These are phyloP conservation scores for Alectoria sarmentosa DNA, from an alignment of 495 filamentous ascomycete genomes.

Conservation along the genomic window DNA sequence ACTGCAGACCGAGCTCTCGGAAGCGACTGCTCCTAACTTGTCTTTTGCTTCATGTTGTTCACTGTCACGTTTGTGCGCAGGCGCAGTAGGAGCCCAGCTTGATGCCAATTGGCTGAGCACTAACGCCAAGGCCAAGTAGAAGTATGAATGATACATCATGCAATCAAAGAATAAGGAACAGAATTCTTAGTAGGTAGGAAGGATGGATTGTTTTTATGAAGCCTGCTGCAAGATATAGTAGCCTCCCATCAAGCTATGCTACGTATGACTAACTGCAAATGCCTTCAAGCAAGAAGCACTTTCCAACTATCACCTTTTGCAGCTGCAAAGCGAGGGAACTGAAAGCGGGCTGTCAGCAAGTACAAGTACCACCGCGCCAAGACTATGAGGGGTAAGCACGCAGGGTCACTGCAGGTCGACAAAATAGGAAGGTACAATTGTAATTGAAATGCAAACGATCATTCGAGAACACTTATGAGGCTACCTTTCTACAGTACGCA, in stretches of 20 bases:
- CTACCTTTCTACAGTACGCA: too few species aligned
- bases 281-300: too few species aligned
- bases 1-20: conserved; percentile 69
- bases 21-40: conserved; percentile 67
- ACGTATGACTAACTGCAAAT: too few species aligned
- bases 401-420: not conserved
- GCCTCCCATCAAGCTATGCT: too few species aligned
- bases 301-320: too few species aligned
- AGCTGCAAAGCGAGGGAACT: too few species aligned
- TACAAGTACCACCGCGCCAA: not conserved
- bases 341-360: not conserved
- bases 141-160: not conserved
- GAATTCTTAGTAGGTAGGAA: too few species aligned
- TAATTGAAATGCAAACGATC: too few species aligned
- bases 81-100: not conserved
- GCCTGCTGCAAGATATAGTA: too few species aligned
- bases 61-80: not conserved
- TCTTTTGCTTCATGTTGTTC: conserved; percentile 29
- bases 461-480: not conserved
- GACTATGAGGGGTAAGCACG: not conserved
- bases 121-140: not conserved
- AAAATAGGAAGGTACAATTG: not conserved
- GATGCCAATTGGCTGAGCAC: not conserved
- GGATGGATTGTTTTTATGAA: too few species aligned
- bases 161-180: too few species aligned